Conservation (phyloP, 129 eudicot genomes). For the Tanacetum coccineum region DNA sequence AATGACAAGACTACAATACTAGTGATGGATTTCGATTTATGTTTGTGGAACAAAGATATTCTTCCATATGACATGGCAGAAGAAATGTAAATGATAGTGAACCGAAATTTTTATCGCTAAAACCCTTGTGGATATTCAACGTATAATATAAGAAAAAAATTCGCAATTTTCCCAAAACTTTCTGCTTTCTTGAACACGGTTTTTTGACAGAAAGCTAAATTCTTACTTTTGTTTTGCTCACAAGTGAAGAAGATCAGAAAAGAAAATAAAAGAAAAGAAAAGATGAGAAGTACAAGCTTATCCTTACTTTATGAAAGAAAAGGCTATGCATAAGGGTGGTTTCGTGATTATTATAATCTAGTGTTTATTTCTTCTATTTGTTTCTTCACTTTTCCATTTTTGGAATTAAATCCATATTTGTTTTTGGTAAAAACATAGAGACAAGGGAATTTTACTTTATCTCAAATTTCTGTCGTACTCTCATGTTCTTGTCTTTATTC, state of each 20-base stretch:
- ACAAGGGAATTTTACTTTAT: conserved; percentile 16
- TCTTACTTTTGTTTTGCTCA: conserved; percentile 22
- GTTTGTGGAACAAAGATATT: background rate
- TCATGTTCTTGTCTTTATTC: too few relatives aligned
- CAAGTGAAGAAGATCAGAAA: conserved; percentile 16
- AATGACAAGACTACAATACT: too few relatives aligned
- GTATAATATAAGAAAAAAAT: background rate
- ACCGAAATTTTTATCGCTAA: background rate
- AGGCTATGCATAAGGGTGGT: conserved; percentile 14
- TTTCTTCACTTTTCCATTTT: conserved; percentile 3
- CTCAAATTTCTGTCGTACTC: background rate
- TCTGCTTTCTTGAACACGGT: conserved; percentile 15
- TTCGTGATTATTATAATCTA: conserved; percentile 15
- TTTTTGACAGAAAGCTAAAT: conserved; percentile 15
- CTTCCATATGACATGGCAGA: conserved; percentile 12
- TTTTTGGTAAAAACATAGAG: conserved; percentile 1
- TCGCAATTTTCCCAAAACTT: background rate
- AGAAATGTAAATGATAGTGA: conserved; percentile 1
- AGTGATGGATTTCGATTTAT: background rate
- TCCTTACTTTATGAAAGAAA: conserved; percentile 17
- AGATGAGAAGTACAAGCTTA: conserved; percentile 7
- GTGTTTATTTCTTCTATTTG: conserved; percentile 14
- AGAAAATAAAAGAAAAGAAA: background rate
- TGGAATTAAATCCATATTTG: conserved; percentile 15
- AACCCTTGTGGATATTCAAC: conserved; percentile 1